Conservation (phyloP, 805 yeast species). For the Nadsonia fulvescens region DNA sequence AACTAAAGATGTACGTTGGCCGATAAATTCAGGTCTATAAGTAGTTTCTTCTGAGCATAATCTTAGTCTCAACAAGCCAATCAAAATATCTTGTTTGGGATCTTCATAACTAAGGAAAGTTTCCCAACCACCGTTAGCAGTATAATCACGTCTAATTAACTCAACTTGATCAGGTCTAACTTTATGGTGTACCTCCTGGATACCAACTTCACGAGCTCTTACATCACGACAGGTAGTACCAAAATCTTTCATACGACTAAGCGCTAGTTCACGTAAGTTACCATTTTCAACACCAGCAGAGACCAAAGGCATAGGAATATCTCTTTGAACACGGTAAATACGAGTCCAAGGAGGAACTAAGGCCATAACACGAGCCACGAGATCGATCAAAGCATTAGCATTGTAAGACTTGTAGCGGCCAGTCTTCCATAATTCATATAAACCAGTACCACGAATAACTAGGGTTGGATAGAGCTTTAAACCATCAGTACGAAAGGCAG, state of each 20-base stretch:
- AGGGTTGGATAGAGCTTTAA: slow-evolving; percentile 87
- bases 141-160: slow-evolving; percentile 83
- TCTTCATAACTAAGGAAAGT: slow-evolving; percentile 92
- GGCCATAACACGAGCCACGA: slow-evolving; percentile 90
- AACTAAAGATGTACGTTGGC: slow-evolving; percentile 82
- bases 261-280: slow-evolving; percentile 81
- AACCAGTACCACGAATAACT: slow-evolving; percentile 92
- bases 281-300: slow-evolving; percentile 98
- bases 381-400: slow-evolving; percentile 82
- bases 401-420: slow-evolving; percentile 89
- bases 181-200: slow-evolving; percentile 94
- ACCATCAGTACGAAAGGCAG: slow-evolving; percentile 94
- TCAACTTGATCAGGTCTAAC: slow-evolving; percentile 96
- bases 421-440: slow-evolving; percentile 92
- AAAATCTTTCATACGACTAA: slow-evolving; percentile 95
- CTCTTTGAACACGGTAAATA: slow-evolving; percentile 94
- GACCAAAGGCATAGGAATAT: slow-evolving; percentile 97
- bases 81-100: slow-evolving; percentile 87
- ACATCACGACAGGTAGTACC: slow-evolving; percentile 94
- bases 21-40: slow-evolving; percentile 69
- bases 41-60: slow-evolving; percentile 81
- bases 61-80: slow-evolving; percentile 76
- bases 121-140: slow-evolving; percentile 98
- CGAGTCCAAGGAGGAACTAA: slow-evolving; percentile 99
- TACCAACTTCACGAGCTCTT: slow-evolving; percentile 95